These are phyloP conservation scores for Phytophthora uliginosa DNA, from an alignment of 352 stramenopile genomes.

Conservation along the genomic window DNA sequence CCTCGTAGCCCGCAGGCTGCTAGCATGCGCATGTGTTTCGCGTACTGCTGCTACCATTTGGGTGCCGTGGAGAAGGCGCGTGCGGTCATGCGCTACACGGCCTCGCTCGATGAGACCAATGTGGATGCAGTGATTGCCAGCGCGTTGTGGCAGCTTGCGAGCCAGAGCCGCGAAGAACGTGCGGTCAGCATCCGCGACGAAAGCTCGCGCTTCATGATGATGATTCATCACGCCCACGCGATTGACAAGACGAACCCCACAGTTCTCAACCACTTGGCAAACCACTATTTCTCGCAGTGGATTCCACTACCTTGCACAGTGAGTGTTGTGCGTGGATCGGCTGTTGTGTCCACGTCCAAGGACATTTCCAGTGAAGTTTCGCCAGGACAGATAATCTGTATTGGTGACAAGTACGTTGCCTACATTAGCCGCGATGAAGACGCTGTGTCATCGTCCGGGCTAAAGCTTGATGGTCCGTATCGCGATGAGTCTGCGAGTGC, in stretches of 20 bases:
- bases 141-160: constrained; percentile 93
- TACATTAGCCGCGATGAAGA: constrained; percentile 84
- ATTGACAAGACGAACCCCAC: constrained; percentile 92
- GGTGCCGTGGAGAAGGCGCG: constrained; percentile 91
- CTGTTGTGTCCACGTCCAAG: constrained; percentile 88
- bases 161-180: constrained; percentile 78
- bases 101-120: constrained; percentile 91
- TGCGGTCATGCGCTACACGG: constrained; percentile 87
- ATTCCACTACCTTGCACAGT: constrained; percentile 92
- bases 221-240: constrained; percentile 92
- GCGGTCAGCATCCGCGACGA: constrained; percentile 85
- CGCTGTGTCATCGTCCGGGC: constrained; percentile 68
- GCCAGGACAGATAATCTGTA: constrained; percentile 93
- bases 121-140: constrained; percentile 96
- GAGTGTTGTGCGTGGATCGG: constrained; percentile 86
- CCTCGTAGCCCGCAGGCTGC: constrained; percentile 92
- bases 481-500: constrained; percentile 74
- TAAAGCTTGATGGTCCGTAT: constrained; percentile 85
- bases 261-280: constrained; percentile 98
- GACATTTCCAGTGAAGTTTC: constrained; percentile 92
- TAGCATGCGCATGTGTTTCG: constrained; percentile 96
- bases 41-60: constrained; percentile 97
- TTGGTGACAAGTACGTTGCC: constrained; percentile 93
- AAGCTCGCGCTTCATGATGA: constrained; percentile 92
- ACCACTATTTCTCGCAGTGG: constrained; percentile 99